Evolutionary conservation across 192 early-diverging fungal species (phyloP), one percentile per base, ranked within the genome.

Genomic region (Coemansia sp.): DNA sequence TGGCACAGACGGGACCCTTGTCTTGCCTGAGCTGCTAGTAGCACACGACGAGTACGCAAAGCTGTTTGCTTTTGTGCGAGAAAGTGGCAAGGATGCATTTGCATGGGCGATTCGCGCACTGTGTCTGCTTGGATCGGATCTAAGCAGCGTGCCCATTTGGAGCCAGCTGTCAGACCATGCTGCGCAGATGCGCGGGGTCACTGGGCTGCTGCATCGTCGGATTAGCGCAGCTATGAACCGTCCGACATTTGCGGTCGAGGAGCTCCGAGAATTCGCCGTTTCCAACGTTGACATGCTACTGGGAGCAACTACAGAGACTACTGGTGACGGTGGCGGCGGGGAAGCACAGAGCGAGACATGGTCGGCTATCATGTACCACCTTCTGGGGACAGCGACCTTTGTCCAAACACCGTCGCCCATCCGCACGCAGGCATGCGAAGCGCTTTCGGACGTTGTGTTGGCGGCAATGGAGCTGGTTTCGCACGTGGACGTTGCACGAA

Each of bases 351-450:
- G 38, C 27, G 64, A 53, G 38, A 67, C 59, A 19, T 71, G 72
- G 68, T 37, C 17, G 5, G 57, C 86, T 17, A 68, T 93, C n/a
- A 84, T 90, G 38, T 74, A 74, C 28, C 87, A 92, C 61, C 72
- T 94, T 47, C 84, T 96, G 25, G 84, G 88, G 10, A 91, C 90
- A 9, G 86, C 93, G 15, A 91, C 92, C 20, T 75, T 68, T 47
- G 31, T 70, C 0, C 64, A 50, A 4, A 85, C 82, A 28, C 82
- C 88, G 0, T 20, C 82, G 4, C 70, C 87, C 0, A 87, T 94
- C 31, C 84, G 94, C 19, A 79, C 80, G 4, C 93, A 95, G 65
- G 88, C 88, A 17, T 92, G 92, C 66, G 83, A 82, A 30, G 83
- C 88, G 0, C 82, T 96, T 38, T 77, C 87, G 6, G 94, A 94